A percentile compares a stretch with the other conserved stretches of the same genome.
These are phyloP conservation scores for Hypoxylon intermedium DNA, from an alignment of 495 filamentous ascomycete genomes.

Conservation along the genomic window DNA sequence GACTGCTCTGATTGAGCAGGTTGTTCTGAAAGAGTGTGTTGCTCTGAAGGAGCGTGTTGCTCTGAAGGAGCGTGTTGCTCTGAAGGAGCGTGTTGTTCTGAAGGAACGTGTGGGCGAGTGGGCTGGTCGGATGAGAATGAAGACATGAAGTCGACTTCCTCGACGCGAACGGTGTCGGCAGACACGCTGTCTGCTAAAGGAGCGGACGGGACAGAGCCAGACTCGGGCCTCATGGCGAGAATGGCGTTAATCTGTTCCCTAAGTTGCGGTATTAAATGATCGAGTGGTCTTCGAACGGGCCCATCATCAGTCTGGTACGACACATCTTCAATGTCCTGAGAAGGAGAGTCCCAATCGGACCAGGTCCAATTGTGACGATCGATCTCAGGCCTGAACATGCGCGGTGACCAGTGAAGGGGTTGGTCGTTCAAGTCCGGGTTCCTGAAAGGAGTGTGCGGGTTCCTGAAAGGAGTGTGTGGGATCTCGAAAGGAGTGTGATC, in stretches of 20 bases:
- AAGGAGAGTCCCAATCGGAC: constrained; percentile 36
- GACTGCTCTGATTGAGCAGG: no score
- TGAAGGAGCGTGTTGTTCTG: not conserved
- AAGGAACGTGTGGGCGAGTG: not conserved
- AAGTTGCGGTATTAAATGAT: constrained; percentile 3
- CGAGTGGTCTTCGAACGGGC: constrained; percentile 8
- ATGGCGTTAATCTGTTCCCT: constrained; percentile 6
- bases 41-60: not conserved
- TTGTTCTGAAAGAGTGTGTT: no score
- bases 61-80: constrained; percentile 1
- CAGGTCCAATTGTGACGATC: constrained; percentile 32
- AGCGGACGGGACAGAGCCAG: not conserved
- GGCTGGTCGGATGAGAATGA: constrained; percentile 10
- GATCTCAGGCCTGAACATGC: constrained; percentile 31
- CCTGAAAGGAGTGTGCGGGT: constrained; percentile 15
- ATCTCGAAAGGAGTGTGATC: not conserved
- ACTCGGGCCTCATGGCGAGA: constrained; percentile 3
- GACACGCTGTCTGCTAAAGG: constrained; percentile 1
- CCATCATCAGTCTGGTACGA: constrained; percentile 20
- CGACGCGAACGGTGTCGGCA: constrained; percentile 15
- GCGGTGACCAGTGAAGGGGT: constrained; percentile 30
- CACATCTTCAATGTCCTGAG: constrained; percentile 26
- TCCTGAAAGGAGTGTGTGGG: not conserved
- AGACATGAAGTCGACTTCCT: constrained; percentile 5
- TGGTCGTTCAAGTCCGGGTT: constrained; percentile 24